These are phyloP conservation scores for Herpotrichia juniperi DNA, from an alignment of 2,329 filamentous ascomycete genomes.

Conservation along the genomic window DNA sequence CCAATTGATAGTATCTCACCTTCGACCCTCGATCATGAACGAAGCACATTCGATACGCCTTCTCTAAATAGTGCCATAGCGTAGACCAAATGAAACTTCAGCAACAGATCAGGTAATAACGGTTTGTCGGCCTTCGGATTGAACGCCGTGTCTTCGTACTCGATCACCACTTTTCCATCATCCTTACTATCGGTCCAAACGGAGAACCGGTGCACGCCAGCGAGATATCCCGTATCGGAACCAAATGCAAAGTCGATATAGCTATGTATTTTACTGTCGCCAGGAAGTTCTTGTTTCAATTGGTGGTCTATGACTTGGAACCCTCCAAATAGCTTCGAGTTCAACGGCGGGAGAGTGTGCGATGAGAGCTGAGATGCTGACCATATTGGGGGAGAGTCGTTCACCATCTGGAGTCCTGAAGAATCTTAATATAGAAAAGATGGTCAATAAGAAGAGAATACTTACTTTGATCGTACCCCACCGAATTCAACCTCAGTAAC, in stretches of 20 bases:
- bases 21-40: too few species aligned
- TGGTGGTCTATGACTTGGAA: slow-evolving; percentile 10
- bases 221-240: background rate
- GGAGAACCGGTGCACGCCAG: slow-evolving; percentile 10
- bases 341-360: slow-evolving; percentile 1
- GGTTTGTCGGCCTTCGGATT: slow-evolving; percentile 1
- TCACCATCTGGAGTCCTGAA: background rate
- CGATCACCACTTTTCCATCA: background rate
- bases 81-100: slow-evolving; percentile 7
- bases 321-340: slow-evolving; percentile 6
- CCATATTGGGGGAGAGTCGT: slow-evolving; percentile 1
- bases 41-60: slow-evolving; percentile 3
- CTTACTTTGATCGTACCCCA: slow-evolving; percentile 1
- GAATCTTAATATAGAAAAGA: background rate
- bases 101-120: background rate
- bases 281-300: background rate
- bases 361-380: slow-evolving; percentile 1
- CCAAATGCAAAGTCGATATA: slow-evolving; percentile 12
- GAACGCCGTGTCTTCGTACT: background rate
- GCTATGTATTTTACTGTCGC: slow-evolving; percentile 1
- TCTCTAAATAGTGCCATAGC: slow-evolving; percentile 12
- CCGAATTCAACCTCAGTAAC: slow-evolving; percentile 1
- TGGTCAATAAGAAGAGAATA: slow-evolving; percentile 1
- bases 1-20: too few species aligned
- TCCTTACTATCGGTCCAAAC: background rate